Conservation (phyloP, 495 filamentous ascomycete species). For the Podospora pseudopauciseta region DNA sequence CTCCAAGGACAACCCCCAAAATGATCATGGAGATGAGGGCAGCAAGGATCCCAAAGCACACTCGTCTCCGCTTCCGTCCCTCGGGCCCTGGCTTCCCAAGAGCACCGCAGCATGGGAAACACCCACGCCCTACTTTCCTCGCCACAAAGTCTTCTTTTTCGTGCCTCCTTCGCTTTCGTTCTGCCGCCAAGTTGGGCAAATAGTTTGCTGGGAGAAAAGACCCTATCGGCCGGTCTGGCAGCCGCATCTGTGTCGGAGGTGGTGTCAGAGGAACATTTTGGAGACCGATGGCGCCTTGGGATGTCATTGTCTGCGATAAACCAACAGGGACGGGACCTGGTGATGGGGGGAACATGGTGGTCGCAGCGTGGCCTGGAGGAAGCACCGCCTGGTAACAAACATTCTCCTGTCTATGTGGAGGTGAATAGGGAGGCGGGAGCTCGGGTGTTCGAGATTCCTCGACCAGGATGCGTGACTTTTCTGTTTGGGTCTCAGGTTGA, state of each 20-base stretch:
- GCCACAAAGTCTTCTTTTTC: conserved; percentile 61
- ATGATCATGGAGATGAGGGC: conserved; percentile 57
- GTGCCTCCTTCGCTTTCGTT: conserved; percentile 52
- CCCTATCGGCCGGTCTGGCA: conserved; percentile 38
- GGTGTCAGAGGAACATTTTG: conserved; percentile 41
- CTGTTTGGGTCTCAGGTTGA: conserved; percentile 28
- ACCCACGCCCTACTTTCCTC: conserved; percentile 55
- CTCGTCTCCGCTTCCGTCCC: conserved; percentile 59
- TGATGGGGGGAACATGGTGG: conserved; percentile 41
- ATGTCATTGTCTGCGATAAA: conserved; percentile 45
- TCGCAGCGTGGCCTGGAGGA: conserved; percentile 35
- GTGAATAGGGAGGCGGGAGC: conserved; percentile 44
- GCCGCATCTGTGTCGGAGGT: conserved; percentile 16
- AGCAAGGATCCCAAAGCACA: conserved; percentile 53
- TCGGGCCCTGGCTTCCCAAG: conserved; percentile 61
- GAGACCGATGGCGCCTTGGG: conserved; percentile 43
- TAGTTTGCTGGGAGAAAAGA: conserved; percentile 38
- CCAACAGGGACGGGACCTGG: conserved; percentile 42
- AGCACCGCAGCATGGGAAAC: conserved; percentile 56
- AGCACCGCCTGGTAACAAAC: conserved; percentile 41
- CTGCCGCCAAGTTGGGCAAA: conserved; percentile 31
- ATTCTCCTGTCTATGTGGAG: conserved; percentile 29
- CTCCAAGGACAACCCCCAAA: conserved; percentile 56
- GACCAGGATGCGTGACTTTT: conserved; percentile 36
- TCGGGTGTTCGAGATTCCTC: conserved; percentile 31